Base-by-base conservation (phyloP, 108 stramenopile genomes). In the Hondaea fermentalgiana region DNA sequence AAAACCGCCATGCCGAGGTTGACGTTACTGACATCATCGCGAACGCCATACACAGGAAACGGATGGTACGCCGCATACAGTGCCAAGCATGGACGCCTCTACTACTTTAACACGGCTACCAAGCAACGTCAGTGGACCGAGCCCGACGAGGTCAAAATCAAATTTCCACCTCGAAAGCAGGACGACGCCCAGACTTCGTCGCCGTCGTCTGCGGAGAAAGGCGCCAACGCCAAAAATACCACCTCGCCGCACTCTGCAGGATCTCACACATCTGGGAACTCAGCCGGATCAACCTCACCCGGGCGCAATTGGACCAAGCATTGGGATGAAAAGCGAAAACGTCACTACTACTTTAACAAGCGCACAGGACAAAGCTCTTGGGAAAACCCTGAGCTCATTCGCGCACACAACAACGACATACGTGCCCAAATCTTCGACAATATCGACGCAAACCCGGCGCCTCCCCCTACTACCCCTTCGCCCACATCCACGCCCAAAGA, bases 1-100 rank as follows among this genome's bases (percentile, higher is more conserved):
- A 35, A 35, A 35, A 35, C 35, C 35, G 35, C 35, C 35, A 35
- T 35, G 35, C 35, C 2, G 35, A 35, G 35, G 35, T 35, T 35
- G 35, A 35, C 35, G 1, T 35, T 35, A 35, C 35, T 35, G 35
- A 35, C 35, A 35, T 35, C 35, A 35, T 35, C 35, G 2, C 35
- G 35, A 35, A 35, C 35, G 35, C 16, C 55, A 16, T 16, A 3
- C 25, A 17, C 76, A 83, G 76, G 76, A 12, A 83, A 83, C 51
- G 76, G 76, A 45, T 83, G 76, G 76, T 53, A 83, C 76, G 76
- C 51, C 28, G 76, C 76, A 12, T 83, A 53, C 2, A 83, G 76
- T 28, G 76, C 19, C n/a, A 83, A 83, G 51, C 76, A 83, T 23
- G 49, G 51, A 12, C 19, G 76, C 3, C 76, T 53, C 10, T 83